phyloP scores from a whole-genome alignment of 495 filamentous ascomycete species.

The Sabuloglossum arenarium region DNA sequence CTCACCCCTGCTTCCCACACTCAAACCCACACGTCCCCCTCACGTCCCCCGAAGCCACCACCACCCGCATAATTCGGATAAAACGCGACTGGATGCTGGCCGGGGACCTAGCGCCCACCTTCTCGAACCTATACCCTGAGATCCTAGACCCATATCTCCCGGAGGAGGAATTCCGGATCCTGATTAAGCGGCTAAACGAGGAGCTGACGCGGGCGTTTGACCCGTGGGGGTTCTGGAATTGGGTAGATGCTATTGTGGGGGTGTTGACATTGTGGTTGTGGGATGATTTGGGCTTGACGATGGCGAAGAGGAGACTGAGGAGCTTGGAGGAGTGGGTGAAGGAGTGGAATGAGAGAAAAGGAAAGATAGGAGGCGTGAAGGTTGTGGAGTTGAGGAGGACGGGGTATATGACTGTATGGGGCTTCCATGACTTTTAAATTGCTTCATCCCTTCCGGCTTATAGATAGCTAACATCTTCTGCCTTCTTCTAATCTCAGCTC shows the following conservation, averaged over 20 bases:
- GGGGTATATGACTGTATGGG: conserved; percentile 63
- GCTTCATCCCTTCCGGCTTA: neutral
- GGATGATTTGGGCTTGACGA: conserved; percentile 67
- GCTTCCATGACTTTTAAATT: neutral
- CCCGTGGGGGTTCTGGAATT: conserved; percentile 43
- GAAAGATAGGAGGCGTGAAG: conserved; percentile 33
- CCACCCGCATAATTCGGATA: conserved; percentile 79
- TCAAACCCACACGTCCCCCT: conserved; percentile 77
- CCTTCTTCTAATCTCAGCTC: conserved; percentile 25
- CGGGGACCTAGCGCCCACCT: conserved; percentile 83
- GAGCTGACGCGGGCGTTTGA: conserved; percentile 50
- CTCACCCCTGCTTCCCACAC: conserved; percentile 83
- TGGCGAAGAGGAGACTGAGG: conserved; percentile 42
- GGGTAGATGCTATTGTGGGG: conserved; percentile 55
- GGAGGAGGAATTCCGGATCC: conserved; percentile 56
- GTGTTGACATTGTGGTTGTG: conserved; percentile 76
- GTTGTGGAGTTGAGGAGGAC: conserved; percentile 62
- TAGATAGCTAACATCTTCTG: no score
- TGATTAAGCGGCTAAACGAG: conserved; percentile 58
- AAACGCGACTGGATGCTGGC: conserved; percentile 73
- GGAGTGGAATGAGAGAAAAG: conserved; percentile 51
- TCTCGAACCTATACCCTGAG: conserved; percentile 86
- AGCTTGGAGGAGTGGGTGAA: conserved; percentile 58
- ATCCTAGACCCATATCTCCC: conserved; percentile 69
- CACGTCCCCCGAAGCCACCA: conserved; percentile 45